These are phyloP conservation scores for Aspergillus diversus DNA, from an alignment of 495 filamentous ascomycete genomes.

Conservation along the genomic window DNA sequence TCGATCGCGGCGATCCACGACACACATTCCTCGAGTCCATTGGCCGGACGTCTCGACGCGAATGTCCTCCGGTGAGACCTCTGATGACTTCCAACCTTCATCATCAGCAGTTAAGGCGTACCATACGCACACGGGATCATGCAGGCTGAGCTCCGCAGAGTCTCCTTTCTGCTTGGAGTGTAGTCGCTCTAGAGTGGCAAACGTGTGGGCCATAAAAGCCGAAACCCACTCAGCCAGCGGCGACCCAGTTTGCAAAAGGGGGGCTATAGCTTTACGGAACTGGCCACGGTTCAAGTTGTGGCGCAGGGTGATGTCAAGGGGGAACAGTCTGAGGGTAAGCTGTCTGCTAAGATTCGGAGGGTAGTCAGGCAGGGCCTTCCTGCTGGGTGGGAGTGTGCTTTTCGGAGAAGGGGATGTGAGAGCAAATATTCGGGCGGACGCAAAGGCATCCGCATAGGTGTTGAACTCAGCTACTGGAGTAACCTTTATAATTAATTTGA, in stretches of 20 bases:
- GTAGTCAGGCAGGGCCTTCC: conserved; percentile 60
- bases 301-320: conserved; percentile 83
- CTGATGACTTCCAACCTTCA: conserved; percentile 46
- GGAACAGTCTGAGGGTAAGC: conserved; percentile 79
- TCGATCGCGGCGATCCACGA: conserved; percentile 72
- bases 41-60: conserved; percentile 86
- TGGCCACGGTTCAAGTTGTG: conserved; percentile 66
- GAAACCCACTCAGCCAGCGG: conserved; percentile 83
- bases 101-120: conserved; percentile 68
- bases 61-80: conserved; percentile 64
- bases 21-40: conserved; percentile 92
- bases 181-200: conserved; percentile 68
- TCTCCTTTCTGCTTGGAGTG: conserved; percentile 58
- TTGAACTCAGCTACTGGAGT: conserved; percentile 87
- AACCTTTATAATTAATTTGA: conserved; percentile 33
- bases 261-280: conserved; percentile 59
- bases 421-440: conserved; percentile 86
- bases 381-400: conserved; percentile 66
- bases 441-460: conserved; percentile 77
- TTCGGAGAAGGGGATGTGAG: conserved; percentile 79
- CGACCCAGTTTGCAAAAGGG: conserved; percentile 56
- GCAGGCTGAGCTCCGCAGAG: conserved; percentile 67
- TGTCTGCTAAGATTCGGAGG: conserved; percentile 63
- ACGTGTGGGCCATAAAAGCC: conserved; percentile 77
- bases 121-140: conserved; percentile 90